Percentiles rank a stretch among this genome's conserved stretches.
Evolutionary conservation across 345 rosid genomes (phyloP).

Genomic region (Lepidium sativum): DNA sequence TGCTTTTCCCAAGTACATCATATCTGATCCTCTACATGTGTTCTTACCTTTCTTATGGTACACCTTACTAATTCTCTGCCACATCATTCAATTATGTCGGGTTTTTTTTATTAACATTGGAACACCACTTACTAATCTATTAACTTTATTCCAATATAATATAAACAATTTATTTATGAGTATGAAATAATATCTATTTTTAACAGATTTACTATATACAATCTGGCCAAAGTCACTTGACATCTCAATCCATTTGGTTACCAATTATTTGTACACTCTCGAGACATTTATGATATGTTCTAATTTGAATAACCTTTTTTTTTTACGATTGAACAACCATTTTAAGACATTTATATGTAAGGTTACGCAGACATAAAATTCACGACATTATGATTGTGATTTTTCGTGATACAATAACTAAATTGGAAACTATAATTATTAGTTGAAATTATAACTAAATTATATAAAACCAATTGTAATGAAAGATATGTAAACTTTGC

Average conservation of each 20-base stretch:
- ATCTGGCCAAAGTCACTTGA: too few species aligned
- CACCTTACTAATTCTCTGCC: not conserved
- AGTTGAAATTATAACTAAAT: too few species aligned
- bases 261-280: not conserved
- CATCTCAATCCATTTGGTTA: not conserved
- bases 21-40: conserved; percentile 13
- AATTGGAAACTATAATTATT: too few species aligned
- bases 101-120: too few species aligned
- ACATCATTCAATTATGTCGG: too few species aligned
- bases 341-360: not conserved
- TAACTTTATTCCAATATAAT: too few species aligned
- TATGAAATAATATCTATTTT: too few species aligned
- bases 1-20: not conserved
- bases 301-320: not conserved
- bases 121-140: too few species aligned
- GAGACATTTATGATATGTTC: not conserved
- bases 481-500: too few species aligned
- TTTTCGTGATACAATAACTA: not conserved
- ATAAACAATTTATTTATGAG: too few species aligned
- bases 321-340: not conserved
- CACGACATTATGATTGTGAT: not conserved
- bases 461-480: too few species aligned
- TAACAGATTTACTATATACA: too few species aligned
- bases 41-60: not conserved
- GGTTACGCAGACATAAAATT: not conserved